Conservation (phyloP, 1,284 basidiomycete species). For the Microbotryum scabiosae region DNA sequence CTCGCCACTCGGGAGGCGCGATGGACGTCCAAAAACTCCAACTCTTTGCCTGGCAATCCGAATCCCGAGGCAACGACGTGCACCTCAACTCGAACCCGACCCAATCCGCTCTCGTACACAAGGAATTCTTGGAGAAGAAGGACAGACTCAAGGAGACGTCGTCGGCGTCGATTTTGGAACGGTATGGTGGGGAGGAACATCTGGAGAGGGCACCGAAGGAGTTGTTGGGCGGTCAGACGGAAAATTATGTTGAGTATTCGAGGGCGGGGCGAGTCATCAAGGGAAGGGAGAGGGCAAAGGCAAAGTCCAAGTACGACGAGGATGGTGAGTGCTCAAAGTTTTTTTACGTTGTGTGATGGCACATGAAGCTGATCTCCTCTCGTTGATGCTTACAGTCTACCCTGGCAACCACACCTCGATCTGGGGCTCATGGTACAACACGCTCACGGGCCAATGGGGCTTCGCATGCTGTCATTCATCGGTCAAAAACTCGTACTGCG, state of each 20-base stretch:
- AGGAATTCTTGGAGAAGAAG: conserved; percentile 85
- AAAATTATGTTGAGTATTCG: conserved; percentile 96
- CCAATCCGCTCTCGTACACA: conserved; percentile 81
- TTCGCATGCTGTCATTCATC: conserved; percentile 88
- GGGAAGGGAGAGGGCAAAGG: conserved; percentile 78
- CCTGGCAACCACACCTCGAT: conserved; percentile 87
- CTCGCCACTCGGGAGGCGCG: conserved; percentile 82
- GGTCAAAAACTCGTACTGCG: conserved; percentile 80
- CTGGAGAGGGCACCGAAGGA: conserved; percentile 80
- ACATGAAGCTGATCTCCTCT: not conserved
- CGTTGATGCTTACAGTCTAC: conserved; percentile 50
- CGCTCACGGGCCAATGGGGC: conserved; percentile 68
- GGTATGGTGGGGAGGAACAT: conserved; percentile 92
- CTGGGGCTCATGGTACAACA: conserved; percentile 94
- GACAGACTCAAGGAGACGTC: conserved; percentile 78
- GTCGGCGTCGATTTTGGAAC: conserved; percentile 75
- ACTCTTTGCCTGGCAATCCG: conserved; percentile 95
- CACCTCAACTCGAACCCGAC: conserved; percentile 96
- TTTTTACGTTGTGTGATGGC: too few species aligned
- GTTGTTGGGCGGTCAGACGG: conserved; percentile 84
- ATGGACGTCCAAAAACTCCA: conserved; percentile 83
- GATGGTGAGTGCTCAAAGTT: conserved; percentile 56
- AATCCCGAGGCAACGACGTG: conserved; percentile 83
- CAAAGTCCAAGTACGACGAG: conserved; percentile 84
- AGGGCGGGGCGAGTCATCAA: conserved; percentile 82